phyloP scores from a whole-genome alignment of 352 stramenopile species.

The Globisporangium cederbergense region DNA sequence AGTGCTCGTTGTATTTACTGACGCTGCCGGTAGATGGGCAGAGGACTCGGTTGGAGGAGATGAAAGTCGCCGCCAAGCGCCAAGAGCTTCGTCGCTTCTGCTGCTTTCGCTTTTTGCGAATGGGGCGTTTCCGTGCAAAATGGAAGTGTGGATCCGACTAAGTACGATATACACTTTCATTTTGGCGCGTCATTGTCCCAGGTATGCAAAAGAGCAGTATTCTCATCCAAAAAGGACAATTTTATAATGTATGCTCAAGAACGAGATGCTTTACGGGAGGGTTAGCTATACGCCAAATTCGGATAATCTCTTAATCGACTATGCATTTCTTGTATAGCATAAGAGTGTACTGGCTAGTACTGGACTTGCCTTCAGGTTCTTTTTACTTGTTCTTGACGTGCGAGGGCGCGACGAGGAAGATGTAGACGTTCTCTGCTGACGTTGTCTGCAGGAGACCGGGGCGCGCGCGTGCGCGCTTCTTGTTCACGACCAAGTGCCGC shows the following conservation, averaged over 20 bases:
- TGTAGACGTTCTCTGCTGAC: slow-evolving; percentile 67
- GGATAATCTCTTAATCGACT: background rate
- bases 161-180: background rate
- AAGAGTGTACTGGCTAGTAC: too few relatives aligned
- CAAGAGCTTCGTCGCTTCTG: background rate
- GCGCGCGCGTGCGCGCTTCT: slow-evolving; percentile 46
- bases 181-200: too few relatives aligned
- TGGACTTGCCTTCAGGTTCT: slow-evolving; percentile 30
- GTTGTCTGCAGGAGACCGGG: slow-evolving; percentile 54
- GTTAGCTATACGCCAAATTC: too few relatives aligned
- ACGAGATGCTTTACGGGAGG: too few relatives aligned
- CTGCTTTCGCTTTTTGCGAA: slow-evolving; percentile 3
- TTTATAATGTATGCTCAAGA: too few relatives aligned
- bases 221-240: too few relatives aligned
- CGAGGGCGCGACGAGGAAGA: slow-evolving; percentile 67
- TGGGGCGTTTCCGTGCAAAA: slow-evolving; percentile 2
- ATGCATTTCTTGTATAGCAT: too few relatives aligned
- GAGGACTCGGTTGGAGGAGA: background rate
- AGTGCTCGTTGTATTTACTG: background rate
- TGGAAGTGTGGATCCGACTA: background rate
- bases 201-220: too few relatives aligned
- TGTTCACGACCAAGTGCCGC: slow-evolving; percentile 53
- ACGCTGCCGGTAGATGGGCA: background rate
- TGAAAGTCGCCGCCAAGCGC: background rate
- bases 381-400: slow-evolving; percentile 67